Base-by-base conservation (phyloP, 805 yeast genomes). In the Diddensiella caesifluorescens region DNA sequence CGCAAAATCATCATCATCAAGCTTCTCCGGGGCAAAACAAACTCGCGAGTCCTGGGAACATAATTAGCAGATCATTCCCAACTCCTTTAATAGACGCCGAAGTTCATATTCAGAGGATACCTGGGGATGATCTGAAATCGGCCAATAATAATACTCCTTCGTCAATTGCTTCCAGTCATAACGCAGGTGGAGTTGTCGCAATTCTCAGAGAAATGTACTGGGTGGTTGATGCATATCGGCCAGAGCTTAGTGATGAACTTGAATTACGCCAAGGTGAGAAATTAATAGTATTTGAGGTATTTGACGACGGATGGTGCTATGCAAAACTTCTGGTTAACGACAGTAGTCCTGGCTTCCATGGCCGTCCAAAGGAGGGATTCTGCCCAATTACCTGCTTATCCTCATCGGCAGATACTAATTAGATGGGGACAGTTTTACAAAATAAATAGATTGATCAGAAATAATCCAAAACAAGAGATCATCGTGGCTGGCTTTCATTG, bases 241-340 rank as follows among this genome's bases (percentile, higher is more conserved):
- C 95, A 4, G 86, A 80, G 55, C 77, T 87, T n/a, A 80, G 76
- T 4, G 95, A 88, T 60, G 97, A 89, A 65, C 69, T 89, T 51
- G 66, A 77, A 13, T 63, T 89, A 16, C 60, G 68, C 15, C 80
- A 79, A 46, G 77, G 77, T 49, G 96, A 89, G 59, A 55, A 83
- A 35, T 71, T 89, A 44, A 80, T 83, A 52, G 68, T 89, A 18
- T 65, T 84, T 45, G 87, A 85, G 60, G 78, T 76, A 55, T 86
- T 95, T 9, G 89, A 82, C 38, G 97, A 89, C 61, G 95, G 90
- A 44, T 89, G 97, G 97, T 89, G 97, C 90, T 80, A 81, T 33
- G 95, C 60, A 27, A 37, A 41, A 41, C 35, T 50, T 10, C 29
- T 38, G 9, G 34, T 39, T 18, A 34, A 34, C 7, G 40, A 23